phyloP scores from a whole-genome alignment of 1,139 yeast genomes.

The Candida gigantensis region DNA sequence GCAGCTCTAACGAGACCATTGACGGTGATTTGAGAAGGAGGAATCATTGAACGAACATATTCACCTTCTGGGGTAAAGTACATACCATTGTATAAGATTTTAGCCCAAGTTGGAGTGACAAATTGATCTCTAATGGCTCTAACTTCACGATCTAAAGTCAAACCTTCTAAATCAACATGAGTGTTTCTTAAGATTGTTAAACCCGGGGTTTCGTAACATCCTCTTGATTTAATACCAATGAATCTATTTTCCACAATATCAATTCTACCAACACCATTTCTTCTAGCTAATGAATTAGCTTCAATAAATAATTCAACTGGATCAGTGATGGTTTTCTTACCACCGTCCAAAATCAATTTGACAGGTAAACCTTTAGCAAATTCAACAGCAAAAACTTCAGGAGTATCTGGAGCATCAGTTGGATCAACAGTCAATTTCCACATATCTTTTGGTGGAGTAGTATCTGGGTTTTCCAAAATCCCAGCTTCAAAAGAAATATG shows the following conservation, averaged over 20 bases:
- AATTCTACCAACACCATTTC: conserved; percentile 99
- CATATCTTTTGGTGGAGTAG: conserved; percentile 99
- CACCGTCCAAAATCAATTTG: conserved; percentile 70
- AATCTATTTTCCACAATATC: conserved; percentile 99
- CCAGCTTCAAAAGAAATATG: conserved; percentile 99
- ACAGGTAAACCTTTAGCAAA: conserved; percentile 87
- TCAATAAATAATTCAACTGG: conserved; percentile 91
- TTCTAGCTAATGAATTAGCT: conserved; percentile 94
- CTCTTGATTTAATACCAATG: conserved; percentile 98
- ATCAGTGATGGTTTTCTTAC: conserved; percentile 62
- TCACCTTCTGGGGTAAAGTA: conserved; percentile 99
- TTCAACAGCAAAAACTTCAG: conserved; percentile 83
- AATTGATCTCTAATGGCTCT: conserved; percentile 95
- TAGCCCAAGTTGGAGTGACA: conserved; percentile 90
- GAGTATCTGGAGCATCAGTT: conserved; percentile 86
- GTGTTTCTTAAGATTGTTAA: conserved; percentile 90
- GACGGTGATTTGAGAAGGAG: conserved; percentile 91
- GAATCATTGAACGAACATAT: conserved; percentile 88
- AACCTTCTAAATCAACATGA: conserved; percentile 95
- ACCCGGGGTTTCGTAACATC: conserved; percentile 99
- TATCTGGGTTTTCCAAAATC: conserved; percentile 95
- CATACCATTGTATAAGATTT: conserved; percentile 92
- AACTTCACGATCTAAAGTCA: conserved; percentile 95
- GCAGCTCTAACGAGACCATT: conserved; percentile 95
- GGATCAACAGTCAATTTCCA: conserved; percentile 99